Conservation (phyloP, 2,329 filamentous ascomycete genomes). For the Shiraia bambusicola region DNA sequence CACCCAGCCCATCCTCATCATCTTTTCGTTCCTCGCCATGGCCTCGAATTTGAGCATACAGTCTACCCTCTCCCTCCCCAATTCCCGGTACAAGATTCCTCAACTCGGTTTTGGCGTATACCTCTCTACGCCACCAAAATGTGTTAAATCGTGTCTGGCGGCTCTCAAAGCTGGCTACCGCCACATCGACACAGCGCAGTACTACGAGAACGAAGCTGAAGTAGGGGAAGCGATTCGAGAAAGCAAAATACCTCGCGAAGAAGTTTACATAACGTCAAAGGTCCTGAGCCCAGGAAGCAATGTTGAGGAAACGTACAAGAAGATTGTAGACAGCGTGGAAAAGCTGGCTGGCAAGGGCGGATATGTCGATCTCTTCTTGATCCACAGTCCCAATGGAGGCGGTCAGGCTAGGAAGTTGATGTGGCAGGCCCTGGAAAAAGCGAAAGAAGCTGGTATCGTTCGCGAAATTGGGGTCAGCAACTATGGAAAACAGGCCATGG, state of each 20-base stretch:
- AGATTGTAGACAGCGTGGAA: slow-evolving; percentile 61
- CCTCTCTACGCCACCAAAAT: slow-evolving; percentile 57
- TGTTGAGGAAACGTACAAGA: slow-evolving; percentile 61
- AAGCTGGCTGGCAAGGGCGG: slow-evolving; percentile 58
- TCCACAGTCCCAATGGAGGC: slow-evolving; percentile 64
- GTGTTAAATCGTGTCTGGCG: slow-evolving; percentile 58
- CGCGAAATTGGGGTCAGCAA: slow-evolving; percentile 73
- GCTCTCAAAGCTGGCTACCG: slow-evolving; percentile 62
- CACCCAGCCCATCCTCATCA: background rate
- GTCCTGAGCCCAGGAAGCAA: slow-evolving; percentile 58
- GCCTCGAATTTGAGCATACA: slow-evolving; percentile 44
- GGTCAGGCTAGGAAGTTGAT: slow-evolving; percentile 59
- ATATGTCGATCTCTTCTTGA: slow-evolving; percentile 71
- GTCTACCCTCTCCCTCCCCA: slow-evolving; percentile 54
- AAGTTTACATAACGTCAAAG: slow-evolving; percentile 72
- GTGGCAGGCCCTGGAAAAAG: slow-evolving; percentile 66
- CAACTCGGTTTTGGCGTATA: slow-evolving; percentile 73
- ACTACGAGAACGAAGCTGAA: slow-evolving; percentile 68
- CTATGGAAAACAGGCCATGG: slow-evolving; percentile 66
- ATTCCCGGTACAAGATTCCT: slow-evolving; percentile 59
- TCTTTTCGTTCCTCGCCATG: slow-evolving; percentile 15
- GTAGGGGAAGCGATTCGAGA: slow-evolving; percentile 65
- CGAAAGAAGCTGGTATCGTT: slow-evolving; percentile 60
- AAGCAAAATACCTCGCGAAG: slow-evolving; percentile 57
- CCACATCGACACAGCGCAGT: slow-evolving; percentile 68